phyloP scores from a whole-genome alignment of 768 basidiomycete genomes.

The Trametes cinnabarina region DNA sequence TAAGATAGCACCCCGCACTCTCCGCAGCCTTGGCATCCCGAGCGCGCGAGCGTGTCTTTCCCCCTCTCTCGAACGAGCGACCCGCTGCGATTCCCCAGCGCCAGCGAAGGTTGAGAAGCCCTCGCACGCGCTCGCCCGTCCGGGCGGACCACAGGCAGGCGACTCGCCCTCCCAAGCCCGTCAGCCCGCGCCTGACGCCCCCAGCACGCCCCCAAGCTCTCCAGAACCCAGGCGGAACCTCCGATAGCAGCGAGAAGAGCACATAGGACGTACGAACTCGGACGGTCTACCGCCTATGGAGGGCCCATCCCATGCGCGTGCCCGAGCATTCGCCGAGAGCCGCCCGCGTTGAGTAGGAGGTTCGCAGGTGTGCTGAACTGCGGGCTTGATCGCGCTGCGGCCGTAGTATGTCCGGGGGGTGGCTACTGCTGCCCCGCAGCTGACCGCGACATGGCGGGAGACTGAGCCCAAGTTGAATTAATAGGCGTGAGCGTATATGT shows the following conservation, averaged over 20 bases:
- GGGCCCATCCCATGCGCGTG: slow-evolving; percentile 1
- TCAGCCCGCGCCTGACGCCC: not conserved
- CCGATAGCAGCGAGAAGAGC: not conserved
- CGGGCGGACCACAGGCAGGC: slow-evolving; percentile 1
- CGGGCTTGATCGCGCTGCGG: not conserved
- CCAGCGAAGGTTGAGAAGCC: slow-evolving; percentile 9
- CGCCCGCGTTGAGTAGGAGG: slow-evolving; percentile 2
- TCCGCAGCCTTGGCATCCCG: not conserved
- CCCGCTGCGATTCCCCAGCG: slow-evolving; percentile 3
- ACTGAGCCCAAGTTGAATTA: not conserved
- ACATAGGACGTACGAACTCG: not conserved
- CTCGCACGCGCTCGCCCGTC: slow-evolving; percentile 3
- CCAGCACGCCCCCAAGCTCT: not conserved
- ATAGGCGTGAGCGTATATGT: not conserved
- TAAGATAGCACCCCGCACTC: slow-evolving; percentile 10
- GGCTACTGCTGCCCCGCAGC: slow-evolving; percentile 1
- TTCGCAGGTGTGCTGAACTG: not conserved
- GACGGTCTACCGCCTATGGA: slow-evolving; percentile 1
- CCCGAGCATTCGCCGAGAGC: slow-evolving; percentile 16
- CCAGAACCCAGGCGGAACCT: not conserved
- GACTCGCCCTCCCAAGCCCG: not conserved
- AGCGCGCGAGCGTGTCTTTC: not conserved
- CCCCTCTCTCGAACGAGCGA: slow-evolving; percentile 1
- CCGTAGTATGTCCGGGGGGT: slow-evolving; percentile 12
- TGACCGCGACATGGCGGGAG: slow-evolving; percentile 8